Evolutionary conservation across 2,329 filamentous ascomycete species (phyloP).

Genomic region (Arthroderma sp.): DNA sequence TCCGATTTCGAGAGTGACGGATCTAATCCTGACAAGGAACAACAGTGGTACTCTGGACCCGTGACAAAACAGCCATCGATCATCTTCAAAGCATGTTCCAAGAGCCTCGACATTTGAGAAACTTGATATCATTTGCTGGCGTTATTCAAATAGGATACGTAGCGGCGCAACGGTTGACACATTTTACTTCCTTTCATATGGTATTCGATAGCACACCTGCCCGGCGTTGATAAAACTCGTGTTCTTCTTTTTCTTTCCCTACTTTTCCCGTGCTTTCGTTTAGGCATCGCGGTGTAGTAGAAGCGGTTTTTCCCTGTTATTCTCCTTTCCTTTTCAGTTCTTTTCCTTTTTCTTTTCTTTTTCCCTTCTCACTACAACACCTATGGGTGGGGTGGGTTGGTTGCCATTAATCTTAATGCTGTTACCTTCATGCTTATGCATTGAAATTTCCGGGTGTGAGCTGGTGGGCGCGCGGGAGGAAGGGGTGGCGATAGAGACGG

Average conservation of each 20-base stretch:
- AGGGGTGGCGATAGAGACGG: no score
- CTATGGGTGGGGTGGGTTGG: no score
- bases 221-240: background rate
- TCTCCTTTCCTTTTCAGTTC: background rate
- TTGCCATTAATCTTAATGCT: no score
- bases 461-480: no score
- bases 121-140: slow-evolving; percentile 3
- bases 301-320: background rate
- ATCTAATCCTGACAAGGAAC: no score
- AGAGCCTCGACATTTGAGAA: background rate
- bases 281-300: no score
- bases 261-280: background rate
- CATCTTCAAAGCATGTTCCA: background rate
- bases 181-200: no score
- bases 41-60: no score
- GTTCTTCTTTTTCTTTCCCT: background rate
- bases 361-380: background rate
- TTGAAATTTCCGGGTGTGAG: no score
- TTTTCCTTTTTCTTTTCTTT: background rate
- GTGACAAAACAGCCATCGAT: no score
- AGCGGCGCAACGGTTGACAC: slow-evolving; percentile 1
- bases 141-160: slow-evolving; percentile 2
- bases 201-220: no score
- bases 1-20: background rate
- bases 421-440: no score